Conservation (phyloP, 345 rosid genomes). For the Populus euphratica region DNA sequence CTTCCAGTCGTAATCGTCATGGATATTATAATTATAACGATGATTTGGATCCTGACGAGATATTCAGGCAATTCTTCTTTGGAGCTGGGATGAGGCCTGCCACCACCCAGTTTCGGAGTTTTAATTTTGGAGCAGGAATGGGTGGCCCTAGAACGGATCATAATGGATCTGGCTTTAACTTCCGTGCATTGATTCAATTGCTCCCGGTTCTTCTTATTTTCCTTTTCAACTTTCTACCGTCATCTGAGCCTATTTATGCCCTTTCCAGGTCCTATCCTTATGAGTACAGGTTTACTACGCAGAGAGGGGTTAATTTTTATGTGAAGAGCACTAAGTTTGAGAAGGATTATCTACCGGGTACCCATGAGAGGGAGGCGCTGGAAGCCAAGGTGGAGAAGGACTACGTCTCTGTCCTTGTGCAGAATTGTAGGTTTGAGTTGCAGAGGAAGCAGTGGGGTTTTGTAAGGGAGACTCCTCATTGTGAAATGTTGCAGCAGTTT, state of each 20-base stretch:
- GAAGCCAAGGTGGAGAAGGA: conserved; percentile 75
- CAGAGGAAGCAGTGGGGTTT: conserved; percentile 92
- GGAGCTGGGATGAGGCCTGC: conserved; percentile 75
- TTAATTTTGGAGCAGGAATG: conserved; percentile 62
- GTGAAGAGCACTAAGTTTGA: conserved; percentile 76
- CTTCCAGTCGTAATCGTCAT: conserved; percentile 35
- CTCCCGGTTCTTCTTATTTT: conserved; percentile 72
- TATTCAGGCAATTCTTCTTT: conserved; percentile 85
- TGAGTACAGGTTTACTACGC: conserved; percentile 63
- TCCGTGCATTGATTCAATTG: conserved; percentile 63
- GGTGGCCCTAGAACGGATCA: conserved; percentile 49
- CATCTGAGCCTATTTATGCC: conserved; percentile 65
- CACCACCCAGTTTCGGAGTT: conserved; percentile 60
- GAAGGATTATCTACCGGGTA: conserved; percentile 60
- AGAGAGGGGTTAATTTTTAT: conserved; percentile 69
- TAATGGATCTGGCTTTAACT: conserved; percentile 59
- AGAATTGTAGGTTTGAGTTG: conserved; percentile 80
- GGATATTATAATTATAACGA: conserved; percentile 61
- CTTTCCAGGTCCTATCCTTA: conserved; percentile 73
- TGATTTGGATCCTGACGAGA: conserved; percentile 87
- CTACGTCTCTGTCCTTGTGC: conserved; percentile 58
- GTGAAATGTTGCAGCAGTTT: conserved; percentile 61
- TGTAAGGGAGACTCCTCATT: conserved; percentile 76
- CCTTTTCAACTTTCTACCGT: conserved; percentile 68
- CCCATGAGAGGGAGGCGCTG: conserved; percentile 41